phyloP scores from a whole-genome alignment of 2,329 filamentous ascomycete genomes.

The Fusarium aywerte region DNA sequence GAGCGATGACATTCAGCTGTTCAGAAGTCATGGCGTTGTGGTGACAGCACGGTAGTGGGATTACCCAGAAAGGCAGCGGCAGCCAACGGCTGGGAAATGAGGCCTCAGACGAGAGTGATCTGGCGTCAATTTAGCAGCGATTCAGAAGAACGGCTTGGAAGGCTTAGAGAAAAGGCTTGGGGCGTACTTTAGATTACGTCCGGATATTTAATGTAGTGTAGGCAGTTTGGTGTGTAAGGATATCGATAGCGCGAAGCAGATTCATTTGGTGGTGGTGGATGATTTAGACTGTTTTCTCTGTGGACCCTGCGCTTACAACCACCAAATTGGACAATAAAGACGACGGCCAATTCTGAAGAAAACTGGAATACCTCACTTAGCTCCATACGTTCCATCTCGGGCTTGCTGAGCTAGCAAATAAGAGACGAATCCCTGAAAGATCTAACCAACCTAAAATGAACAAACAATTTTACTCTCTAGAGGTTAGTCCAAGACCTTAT shows the following conservation, averaged over 20 bases:
- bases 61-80: constrained; percentile 12
- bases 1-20: constrained; percentile 81
- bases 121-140: constrained; percentile 7
- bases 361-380: not conserved
- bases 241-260: constrained; percentile 22
- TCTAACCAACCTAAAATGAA: not conserved
- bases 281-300: constrained; percentile 28
- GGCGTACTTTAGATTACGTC: constrained; percentile 22
- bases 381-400: constrained; percentile 18
- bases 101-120: not conserved
- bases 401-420: constrained; percentile 10
- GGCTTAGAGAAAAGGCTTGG: constrained; percentile 5
- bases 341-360: not conserved
- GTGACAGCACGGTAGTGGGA: not conserved
- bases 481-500: constrained; percentile 16
- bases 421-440: constrained; percentile 6
- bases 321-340: not conserved
- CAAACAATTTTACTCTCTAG: not conserved
- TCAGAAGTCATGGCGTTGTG: constrained; percentile 54
- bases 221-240: constrained; percentile 17
- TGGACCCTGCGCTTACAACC: constrained; percentile 17
- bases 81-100: constrained; percentile 18
- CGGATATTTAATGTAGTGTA: constrained; percentile 27
- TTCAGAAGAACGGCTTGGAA: constrained; percentile 21
- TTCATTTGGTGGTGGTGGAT: constrained; percentile 30